Conservation (phyloP, 805 yeast genomes). For the Yamadazyma insecticola region DNA sequence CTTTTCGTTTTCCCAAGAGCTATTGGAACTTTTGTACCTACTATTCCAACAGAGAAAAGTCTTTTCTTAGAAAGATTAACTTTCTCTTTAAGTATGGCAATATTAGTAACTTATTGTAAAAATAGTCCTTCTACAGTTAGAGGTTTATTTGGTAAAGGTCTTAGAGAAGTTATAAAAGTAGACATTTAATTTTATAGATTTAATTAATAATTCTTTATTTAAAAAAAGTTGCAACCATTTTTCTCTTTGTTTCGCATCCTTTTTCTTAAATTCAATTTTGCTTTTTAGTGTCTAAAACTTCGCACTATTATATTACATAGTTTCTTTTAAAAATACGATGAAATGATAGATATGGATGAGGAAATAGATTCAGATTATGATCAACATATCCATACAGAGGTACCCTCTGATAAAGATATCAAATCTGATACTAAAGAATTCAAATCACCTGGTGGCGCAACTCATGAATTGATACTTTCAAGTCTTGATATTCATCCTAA, state of each 20-base stretch:
- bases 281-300: too few relatives aligned
- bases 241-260: too few relatives aligned
- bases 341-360: too few relatives aligned
- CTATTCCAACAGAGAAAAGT: constrained; percentile 19
- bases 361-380: constrained; percentile 2
- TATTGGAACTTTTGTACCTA: constrained; percentile 27
- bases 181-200: too few relatives aligned
- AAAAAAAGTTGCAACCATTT: too few relatives aligned
- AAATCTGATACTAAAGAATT: too few relatives aligned
- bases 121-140: constrained; percentile 25
- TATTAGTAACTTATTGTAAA: constrained; percentile 30
- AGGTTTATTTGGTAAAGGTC: constrained; percentile 35
- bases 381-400: constrained; percentile 1
- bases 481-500: constrained; percentile 12
- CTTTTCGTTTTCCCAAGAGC: constrained; percentile 42
- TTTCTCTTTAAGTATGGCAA: constrained; percentile 33
- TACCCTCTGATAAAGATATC: neutral
- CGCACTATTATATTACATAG: too few relatives aligned
- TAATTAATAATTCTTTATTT: too few relatives aligned
- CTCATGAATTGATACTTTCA: constrained; percentile 12
- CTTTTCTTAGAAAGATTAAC: constrained; percentile 24
- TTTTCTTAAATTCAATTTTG: too few relatives aligned
- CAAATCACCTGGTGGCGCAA: constrained; percentile 10
- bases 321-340: too few relatives aligned
- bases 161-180: constrained; percentile 12